Percentiles rank a stretch among this genome's conserved stretches.
phyloP scores from a whole-genome alignment of 441 rosid genomes.

The Aleurites moluccanus region DNA sequence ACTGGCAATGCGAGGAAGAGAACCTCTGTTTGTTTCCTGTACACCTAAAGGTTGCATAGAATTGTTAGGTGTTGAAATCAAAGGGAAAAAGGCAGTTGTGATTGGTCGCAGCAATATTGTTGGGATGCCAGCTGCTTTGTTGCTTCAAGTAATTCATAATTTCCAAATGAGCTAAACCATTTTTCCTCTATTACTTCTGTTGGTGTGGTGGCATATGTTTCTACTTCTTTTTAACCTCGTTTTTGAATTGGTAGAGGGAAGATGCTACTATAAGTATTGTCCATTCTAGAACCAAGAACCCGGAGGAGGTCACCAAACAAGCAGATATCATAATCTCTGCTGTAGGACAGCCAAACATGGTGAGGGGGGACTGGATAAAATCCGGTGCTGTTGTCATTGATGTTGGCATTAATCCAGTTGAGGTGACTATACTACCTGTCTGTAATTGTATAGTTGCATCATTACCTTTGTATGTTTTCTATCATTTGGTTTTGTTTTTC shows the following conservation, averaged over 20 bases:
- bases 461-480: not conserved
- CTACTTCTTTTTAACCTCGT: not conserved
- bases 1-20: conserved; percentile 88
- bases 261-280: conserved; percentile 78
- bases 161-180: not conserved
- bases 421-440: conserved; percentile 38
- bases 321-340: conserved; percentile 85
- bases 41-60: conserved; percentile 95
- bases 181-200: not conserved
- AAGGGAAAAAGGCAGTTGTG: conserved; percentile 85
- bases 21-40: conserved; percentile 77
- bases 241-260: conserved; percentile 53
- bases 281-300: conserved; percentile 75
- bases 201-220: not conserved
- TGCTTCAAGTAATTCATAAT: conserved; percentile 59
- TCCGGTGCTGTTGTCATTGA: conserved; percentile 87
- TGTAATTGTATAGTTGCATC: not conserved
- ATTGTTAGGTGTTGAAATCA: conserved; percentile 63
- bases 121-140: conserved; percentile 88
- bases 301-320: conserved; percentile 66
- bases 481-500: not conserved
- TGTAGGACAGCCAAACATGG: conserved; percentile 84
- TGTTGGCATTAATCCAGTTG: conserved; percentile 87
- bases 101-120: conserved; percentile 93
- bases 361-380: conserved; percentile 78